These are phyloP conservation scores for Trichoderma sp. DNA, from an alignment of 2,329 filamentous ascomycete species.

Conservation along the genomic window DNA sequence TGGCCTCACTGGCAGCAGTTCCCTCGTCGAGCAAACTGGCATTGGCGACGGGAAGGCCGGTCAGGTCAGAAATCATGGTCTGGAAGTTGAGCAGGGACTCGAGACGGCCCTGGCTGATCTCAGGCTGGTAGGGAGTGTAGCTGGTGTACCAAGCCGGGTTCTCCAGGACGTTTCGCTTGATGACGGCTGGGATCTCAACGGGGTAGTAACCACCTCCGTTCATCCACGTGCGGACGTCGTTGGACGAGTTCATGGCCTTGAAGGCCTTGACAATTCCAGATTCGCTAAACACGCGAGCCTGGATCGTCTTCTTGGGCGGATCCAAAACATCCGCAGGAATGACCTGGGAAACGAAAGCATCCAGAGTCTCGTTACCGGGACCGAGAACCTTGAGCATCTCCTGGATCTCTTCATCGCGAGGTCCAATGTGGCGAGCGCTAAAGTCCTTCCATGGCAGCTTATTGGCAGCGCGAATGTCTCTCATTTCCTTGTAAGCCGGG, in stretches of 20 bases:
- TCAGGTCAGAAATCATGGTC: constrained; percentile 86
- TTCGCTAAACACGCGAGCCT: constrained; percentile 56
- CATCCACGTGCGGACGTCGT: constrained; percentile 58
- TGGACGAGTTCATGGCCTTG: constrained; percentile 41
- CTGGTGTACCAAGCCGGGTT: constrained; percentile 97
- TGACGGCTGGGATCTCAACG: constrained; percentile 82
- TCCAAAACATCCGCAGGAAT: constrained; percentile 72
- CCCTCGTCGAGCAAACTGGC: constrained; percentile 88
- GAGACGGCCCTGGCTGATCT: constrained; percentile 92
- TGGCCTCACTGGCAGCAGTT: constrained; percentile 90
- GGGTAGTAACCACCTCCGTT: constrained; percentile 88
- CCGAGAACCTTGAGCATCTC: constrained; percentile 80
- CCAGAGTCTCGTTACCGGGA: constrained; percentile 69
- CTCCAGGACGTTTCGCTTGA: constrained; percentile 89
- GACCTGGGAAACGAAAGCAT: constrained; percentile 82
- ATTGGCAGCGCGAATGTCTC: constrained; percentile 24
- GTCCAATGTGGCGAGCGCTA: constrained; percentile 82
- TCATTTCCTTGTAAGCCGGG: constrained; percentile 28
- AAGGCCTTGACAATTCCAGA: constrained; percentile 25
- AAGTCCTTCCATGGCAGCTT: constrained; percentile 47
- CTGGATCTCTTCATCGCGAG: constrained; percentile 64
- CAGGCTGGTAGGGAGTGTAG: constrained; percentile 95
- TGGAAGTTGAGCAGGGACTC: constrained; percentile 95
- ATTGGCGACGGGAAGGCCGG: constrained; percentile 83
- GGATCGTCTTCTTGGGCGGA: constrained; percentile 29